phyloP scores from a whole-genome alignment of 257 asterid genomes.

The Gentiana macrophylla region DNA sequence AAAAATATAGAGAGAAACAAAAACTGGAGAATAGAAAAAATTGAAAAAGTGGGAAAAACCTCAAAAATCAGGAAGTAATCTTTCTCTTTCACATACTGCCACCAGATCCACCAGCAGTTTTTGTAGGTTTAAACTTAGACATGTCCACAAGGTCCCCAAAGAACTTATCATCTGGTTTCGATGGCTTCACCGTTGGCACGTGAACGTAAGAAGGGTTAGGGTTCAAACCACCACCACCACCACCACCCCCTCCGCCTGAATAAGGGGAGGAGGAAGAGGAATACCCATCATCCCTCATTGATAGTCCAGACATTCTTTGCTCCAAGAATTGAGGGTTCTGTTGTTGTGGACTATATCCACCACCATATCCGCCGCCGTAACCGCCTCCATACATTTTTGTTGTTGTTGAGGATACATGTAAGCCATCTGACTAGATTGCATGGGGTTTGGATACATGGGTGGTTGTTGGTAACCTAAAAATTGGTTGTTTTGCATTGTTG shows the following conservation, averaged over 20 bases:
- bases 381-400: constrained; percentile 52
- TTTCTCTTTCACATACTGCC: constrained; percentile 27
- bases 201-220: constrained; percentile 36
- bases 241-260: constrained; percentile 5
- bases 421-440: constrained; percentile 67
- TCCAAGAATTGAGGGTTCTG: constrained; percentile 56
- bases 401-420: constrained; percentile 55
- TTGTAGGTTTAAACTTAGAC: constrained; percentile 42
- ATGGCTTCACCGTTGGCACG: constrained; percentile 47
- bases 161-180: constrained; percentile 73
- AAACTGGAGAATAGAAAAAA: neutral
- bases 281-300: constrained; percentile 56
- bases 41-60: constrained; percentile 7
- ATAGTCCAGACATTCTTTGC: constrained; percentile 60
- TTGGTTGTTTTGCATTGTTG: constrained; percentile 23
- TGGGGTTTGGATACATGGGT: constrained; percentile 58
- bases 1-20: too few relatives aligned
- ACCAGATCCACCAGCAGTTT: constrained; percentile 33
- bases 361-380: constrained; percentile 42
- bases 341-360: constrained; percentile 45
- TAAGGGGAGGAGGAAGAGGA: constrained; percentile 20
- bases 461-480: constrained; percentile 29
- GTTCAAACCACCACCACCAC: too few relatives aligned
- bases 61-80: constrained; percentile 3
- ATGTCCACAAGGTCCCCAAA: constrained; percentile 77